These are phyloP conservation scores for Talaromyces sp. DNA, from an alignment of 2,329 filamentous ascomycete genomes.

Conservation along the genomic window DNA sequence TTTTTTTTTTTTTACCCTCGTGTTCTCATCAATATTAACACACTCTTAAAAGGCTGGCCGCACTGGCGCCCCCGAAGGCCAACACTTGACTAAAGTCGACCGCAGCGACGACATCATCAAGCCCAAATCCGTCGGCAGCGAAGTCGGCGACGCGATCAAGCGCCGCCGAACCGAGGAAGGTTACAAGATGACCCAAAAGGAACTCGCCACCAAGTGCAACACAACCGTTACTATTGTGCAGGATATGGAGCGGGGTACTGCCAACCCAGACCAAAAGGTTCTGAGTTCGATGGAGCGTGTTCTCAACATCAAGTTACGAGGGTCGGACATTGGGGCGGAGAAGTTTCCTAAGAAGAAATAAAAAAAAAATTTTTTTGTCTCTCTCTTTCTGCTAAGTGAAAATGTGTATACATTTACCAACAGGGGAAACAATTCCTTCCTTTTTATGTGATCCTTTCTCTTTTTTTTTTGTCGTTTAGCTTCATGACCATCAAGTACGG, in stretches of 20 bases:
- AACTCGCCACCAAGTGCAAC: constrained; percentile 81
- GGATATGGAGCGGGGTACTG: constrained; percentile 78
- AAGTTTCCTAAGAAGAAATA: constrained; percentile 74
- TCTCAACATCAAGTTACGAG: constrained; percentile 83
- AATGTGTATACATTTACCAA: not conserved
- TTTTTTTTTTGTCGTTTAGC: not conserved
- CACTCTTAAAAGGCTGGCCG: constrained; percentile 34
- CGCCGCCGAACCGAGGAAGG: constrained; percentile 73
- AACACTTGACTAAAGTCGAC: constrained; percentile 96
- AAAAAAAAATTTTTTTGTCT: not conserved
- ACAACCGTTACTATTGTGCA: constrained; percentile 74
- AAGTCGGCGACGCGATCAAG: constrained; percentile 78
- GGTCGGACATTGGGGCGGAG: constrained; percentile 77
- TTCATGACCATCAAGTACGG: not conserved
- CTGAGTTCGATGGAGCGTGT: constrained; percentile 73
- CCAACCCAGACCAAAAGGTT: constrained; percentile 77
- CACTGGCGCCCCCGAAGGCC: constrained; percentile 65
- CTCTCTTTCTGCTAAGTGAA: not conserved
- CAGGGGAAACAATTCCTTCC: not conserved
- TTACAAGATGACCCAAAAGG: constrained; percentile 95
- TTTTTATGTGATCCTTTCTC: not conserved
- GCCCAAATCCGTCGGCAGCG: constrained; percentile 80
- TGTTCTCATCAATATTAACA: constrained; percentile 11
- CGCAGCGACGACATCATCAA: constrained; percentile 96
- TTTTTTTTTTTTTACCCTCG: constrained; percentile 7